Evolutionary conservation across 2,329 filamentous ascomycete species (phyloP).

Genomic region (Fusarium nygamai): DNA sequence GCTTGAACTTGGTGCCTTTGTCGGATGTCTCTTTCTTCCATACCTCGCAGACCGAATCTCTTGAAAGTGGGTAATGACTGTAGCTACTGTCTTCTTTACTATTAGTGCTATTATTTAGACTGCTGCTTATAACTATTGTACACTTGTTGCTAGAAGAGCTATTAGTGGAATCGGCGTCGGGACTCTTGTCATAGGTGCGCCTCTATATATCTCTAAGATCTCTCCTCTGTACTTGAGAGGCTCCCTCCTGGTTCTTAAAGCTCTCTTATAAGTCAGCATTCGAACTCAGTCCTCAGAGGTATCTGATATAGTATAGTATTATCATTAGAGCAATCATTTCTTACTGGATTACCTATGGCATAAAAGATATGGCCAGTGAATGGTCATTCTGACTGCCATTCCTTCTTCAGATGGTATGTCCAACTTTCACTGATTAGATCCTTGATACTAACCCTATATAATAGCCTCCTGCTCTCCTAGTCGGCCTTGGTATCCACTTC

Average conservation of each 20-base stretch:
- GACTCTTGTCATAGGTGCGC: slow-evolving; percentile 56
- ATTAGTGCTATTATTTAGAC: slow-evolving; percentile 38
- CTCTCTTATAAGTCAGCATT: slow-evolving; percentile 46
- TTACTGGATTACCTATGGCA: slow-evolving; percentile 65
- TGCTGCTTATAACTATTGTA: slow-evolving; percentile 18
- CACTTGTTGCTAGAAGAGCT: slow-evolving; percentile 35
- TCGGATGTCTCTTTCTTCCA: slow-evolving; percentile 47
- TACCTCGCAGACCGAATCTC: slow-evolving; percentile 37
- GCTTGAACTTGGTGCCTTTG: slow-evolving; percentile 61
- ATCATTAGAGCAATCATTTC: slow-evolving; percentile 57
- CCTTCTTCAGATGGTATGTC: slow-evolving; percentile 25
- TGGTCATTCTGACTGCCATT: slow-evolving; percentile 56
- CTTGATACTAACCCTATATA: rapidly evolving
- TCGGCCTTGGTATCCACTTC: slow-evolving; percentile 53
- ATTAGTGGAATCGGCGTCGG: slow-evolving; percentile 57
- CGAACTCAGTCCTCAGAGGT: rapidly evolving
- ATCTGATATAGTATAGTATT: not conserved
- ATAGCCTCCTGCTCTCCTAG: slow-evolving; percentile 51
- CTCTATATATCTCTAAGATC: slow-evolving; percentile 59
- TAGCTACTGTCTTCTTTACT: slow-evolving; percentile 37
- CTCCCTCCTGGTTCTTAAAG: slow-evolving; percentile 58
- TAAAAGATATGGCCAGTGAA: slow-evolving; percentile 53
- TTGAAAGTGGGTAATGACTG: slow-evolving; percentile 38
- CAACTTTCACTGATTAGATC: rapidly evolving
- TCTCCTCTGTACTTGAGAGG: slow-evolving; percentile 60